These are phyloP conservation scores for Cryphonectria parasitica DNA, from an alignment of 2,329 filamentous ascomycete species.

Conservation along the genomic window DNA sequence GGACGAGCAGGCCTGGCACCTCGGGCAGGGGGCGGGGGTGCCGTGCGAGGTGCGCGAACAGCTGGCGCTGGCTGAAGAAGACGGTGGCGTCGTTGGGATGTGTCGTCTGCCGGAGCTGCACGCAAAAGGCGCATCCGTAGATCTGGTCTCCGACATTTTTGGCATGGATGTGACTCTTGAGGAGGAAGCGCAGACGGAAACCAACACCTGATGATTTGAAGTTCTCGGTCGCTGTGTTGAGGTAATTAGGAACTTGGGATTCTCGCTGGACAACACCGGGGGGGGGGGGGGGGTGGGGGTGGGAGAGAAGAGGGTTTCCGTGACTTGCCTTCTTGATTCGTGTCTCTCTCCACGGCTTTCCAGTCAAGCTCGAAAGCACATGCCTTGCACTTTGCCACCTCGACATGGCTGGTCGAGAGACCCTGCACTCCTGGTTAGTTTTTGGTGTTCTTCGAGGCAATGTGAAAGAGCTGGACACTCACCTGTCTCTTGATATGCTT, in stretches of 20 bases:
- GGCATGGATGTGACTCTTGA: slow-evolving; percentile 58
- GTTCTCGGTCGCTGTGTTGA: slow-evolving; percentile 46
- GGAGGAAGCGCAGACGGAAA: slow-evolving; percentile 59
- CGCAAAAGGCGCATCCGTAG: slow-evolving; percentile 61
- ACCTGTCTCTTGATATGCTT: slow-evolving; percentile 56
- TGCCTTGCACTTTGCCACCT: slow-evolving; percentile 55
- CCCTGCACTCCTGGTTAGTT: slow-evolving; percentile 28
- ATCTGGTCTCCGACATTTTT: slow-evolving; percentile 55
- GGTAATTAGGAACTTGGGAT: no score
- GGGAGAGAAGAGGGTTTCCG: background rate
- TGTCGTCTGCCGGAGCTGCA: slow-evolving; percentile 51
- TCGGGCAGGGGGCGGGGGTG: slow-evolving; percentile 57
- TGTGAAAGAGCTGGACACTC: slow-evolving; percentile 31
- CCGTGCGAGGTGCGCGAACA: slow-evolving; percentile 57
- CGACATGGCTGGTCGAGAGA: slow-evolving; percentile 40
- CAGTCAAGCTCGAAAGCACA: slow-evolving; percentile 61
- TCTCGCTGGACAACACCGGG: no score
- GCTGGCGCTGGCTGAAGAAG: slow-evolving; percentile 56
- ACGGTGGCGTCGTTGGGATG: slow-evolving; percentile 61
- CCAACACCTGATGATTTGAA: slow-evolving; percentile 50
- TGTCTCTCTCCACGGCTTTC: slow-evolving; percentile 55
- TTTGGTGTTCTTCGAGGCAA: background rate
- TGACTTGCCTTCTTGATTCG: slow-evolving; percentile 51
- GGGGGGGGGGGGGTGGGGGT: no score
- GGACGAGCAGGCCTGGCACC: slow-evolving; percentile 52